phyloP scores from a whole-genome alignment of 805 yeast genomes.

The Spathaspora gorwiae region DNA sequence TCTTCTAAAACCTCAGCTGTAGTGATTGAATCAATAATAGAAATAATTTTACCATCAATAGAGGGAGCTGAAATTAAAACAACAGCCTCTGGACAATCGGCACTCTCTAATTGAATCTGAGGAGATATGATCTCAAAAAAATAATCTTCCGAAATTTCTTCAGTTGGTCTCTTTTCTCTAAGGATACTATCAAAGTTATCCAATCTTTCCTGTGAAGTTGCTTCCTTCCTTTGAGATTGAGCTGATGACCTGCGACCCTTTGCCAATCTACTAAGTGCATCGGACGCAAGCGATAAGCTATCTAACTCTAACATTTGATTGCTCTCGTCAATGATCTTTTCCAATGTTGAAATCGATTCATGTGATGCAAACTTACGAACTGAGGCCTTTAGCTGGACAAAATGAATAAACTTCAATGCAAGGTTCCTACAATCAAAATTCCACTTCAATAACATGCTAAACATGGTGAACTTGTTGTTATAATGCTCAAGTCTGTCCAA shows the following conservation, averaged over 20 bases:
- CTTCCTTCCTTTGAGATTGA: not conserved
- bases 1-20: constrained; percentile 45
- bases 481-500: constrained; percentile 16
- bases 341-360: constrained; percentile 30
- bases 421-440: constrained; percentile 32
- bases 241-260: not conserved
- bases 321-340: constrained; percentile 23
- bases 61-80: constrained; percentile 70
- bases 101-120: constrained; percentile 40
- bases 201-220: constrained; percentile 16
- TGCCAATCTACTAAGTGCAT: constrained; percentile 38
- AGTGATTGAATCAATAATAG: constrained; percentile 44
- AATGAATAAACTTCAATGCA: constrained; percentile 33
- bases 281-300: constrained; percentile 7
- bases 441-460: constrained; percentile 41
- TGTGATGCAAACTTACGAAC: constrained; percentile 28
- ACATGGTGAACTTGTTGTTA: constrained; percentile 34
- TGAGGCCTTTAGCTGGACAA: constrained; percentile 24
- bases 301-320: constrained; percentile 5
- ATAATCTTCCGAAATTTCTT: constrained; percentile 35
- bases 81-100: constrained; percentile 45
- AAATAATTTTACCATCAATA: constrained; percentile 64
- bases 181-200: constrained; percentile 29
- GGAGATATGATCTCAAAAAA: constrained; percentile 37
- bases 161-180: constrained; percentile 15